These are phyloP conservation scores for Coniochaeta pulveracea DNA, from an alignment of 2,329 filamentous ascomycete species.

Conservation along the genomic window DNA sequence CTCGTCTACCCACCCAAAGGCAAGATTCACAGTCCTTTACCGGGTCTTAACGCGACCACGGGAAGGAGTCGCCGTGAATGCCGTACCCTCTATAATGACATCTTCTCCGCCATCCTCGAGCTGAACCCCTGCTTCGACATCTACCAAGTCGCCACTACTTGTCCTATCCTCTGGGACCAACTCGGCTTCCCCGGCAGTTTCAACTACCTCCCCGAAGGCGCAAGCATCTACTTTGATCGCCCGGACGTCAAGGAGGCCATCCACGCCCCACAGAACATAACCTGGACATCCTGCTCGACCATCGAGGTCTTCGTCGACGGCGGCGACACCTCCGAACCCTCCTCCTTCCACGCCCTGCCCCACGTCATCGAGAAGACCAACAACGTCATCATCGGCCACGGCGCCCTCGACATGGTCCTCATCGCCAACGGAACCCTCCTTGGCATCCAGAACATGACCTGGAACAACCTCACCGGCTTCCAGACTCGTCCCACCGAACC, in stretches of 20 bases:
- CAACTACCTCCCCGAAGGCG: constrained; percentile 50
- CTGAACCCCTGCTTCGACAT: constrained; percentile 72
- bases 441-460: constrained; percentile 73
- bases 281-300: constrained; percentile 14
- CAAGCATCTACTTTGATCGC: constrained; percentile 59
- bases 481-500: constrained; percentile 44
- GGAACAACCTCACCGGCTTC: constrained; percentile 62
- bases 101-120: constrained; percentile 38
- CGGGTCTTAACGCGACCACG: constrained; percentile 28
- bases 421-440: constrained; percentile 59
- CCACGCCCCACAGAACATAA: constrained; percentile 55
- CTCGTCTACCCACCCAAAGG: constrained; percentile 58
- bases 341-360: constrained; percentile 48
- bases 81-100: constrained; percentile 40
- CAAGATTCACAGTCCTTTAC: constrained; percentile 36
- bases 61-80: constrained; percentile 34
- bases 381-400: constrained; percentile 65
- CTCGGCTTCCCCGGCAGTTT: constrained; percentile 57
- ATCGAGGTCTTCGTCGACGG: constrained; percentile 23
- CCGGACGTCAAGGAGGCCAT: constrained; percentile 60
- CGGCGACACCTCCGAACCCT: constrained; percentile 41
- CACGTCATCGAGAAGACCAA: constrained; percentile 62
- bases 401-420: constrained; percentile 57
- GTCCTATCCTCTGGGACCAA: constrained; percentile 58
- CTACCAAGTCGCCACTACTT: constrained; percentile 63